Evolutionary conservation across 305 asterid genomes (phyloP), one percentile per base, ranked within the genome.

Genomic region (Solanum aculeatissimum): DNA sequence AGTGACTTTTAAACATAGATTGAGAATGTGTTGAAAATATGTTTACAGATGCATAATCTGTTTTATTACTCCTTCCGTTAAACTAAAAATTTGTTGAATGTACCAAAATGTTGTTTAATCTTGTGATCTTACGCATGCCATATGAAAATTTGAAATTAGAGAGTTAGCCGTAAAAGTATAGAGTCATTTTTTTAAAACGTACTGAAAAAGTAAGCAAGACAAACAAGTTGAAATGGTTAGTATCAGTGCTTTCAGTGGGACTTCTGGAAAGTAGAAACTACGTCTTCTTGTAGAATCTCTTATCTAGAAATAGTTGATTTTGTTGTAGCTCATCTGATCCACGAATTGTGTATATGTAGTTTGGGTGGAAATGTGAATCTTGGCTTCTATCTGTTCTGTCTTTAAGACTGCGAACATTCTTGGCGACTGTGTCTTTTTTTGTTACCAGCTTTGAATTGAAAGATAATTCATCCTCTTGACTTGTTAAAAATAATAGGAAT

Each of bases 401-500:
- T 43, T 71, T 2, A 42, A 13, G 13, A 49, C 4, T 72, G 4
- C 14, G 13, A 43, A 21, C 21, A 18, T 75, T 75, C 60, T 49
- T 9, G 62, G 43, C 2, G 38, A 23, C 8, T 49, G 25, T 0
- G 4, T 16, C 10, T 68, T 35, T 25, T 27, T 74, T 47, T 75
- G 25, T 49, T 25, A 27, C 4, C 9, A 25, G 16, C 23, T 9
- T 45, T 47, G 23, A 47, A 9, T 47, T 23, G 81, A 27, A 23
- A 16, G 38, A 8, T 23, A 0, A 25, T 27, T 18, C n/a, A 18
- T 49, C 27, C 27, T 75, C 27, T 49, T 27, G 3, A 27, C 21
- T 16, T 49, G 25, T 49, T 19, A 4, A 40, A 1, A 9, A 25
- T 49, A 45, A 25, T 66, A 91, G 97, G 97, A 65, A 82, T 93